Conservation (phyloP, 2,329 filamentous ascomycete genomes). For the Sporothrix euskadiensis region DNA sequence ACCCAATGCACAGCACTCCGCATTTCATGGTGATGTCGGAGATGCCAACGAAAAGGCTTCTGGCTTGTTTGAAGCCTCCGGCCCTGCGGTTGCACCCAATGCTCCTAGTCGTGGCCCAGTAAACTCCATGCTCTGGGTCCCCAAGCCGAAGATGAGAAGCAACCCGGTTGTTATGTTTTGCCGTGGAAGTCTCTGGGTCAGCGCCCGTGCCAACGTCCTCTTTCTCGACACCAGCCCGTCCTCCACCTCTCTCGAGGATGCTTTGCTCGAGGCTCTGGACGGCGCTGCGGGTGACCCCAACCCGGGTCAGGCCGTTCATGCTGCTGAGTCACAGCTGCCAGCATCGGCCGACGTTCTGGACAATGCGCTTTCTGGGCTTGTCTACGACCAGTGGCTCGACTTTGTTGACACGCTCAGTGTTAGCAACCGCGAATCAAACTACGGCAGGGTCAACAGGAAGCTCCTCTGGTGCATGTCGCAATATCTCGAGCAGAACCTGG, state of each 20-base stretch:
- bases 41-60: background rate
- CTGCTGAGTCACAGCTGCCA: background rate
- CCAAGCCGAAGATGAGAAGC: background rate
- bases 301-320: background rate
- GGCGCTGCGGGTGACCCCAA: background rate
- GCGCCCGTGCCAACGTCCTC: conserved; percentile 37
- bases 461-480: conserved; percentile 39
- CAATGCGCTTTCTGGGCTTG: conserved; percentile 33
- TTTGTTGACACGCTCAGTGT: conserved; percentile 40
- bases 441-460: conserved; percentile 13
- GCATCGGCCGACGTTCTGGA: conserved; percentile 24
- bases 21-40: background rate
- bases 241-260: conserved; percentile 35
- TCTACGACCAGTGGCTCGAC: conserved; percentile 41
- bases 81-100: background rate
- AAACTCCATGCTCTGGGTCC: background rate
- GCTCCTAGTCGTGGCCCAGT: background rate
- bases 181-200: conserved; percentile 41
- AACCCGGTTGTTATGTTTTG: conserved; percentile 35
- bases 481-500: conserved; percentile 43
- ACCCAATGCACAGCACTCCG: background rate
- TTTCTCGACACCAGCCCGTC: conserved; percentile 37
- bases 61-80: background rate
- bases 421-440: background rate
- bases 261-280: conserved; percentile 34